These are phyloP conservation scores for Colletotrichum godetiae DNA, from an alignment of 2,329 filamentous ascomycete species.

Conservation along the genomic window DNA sequence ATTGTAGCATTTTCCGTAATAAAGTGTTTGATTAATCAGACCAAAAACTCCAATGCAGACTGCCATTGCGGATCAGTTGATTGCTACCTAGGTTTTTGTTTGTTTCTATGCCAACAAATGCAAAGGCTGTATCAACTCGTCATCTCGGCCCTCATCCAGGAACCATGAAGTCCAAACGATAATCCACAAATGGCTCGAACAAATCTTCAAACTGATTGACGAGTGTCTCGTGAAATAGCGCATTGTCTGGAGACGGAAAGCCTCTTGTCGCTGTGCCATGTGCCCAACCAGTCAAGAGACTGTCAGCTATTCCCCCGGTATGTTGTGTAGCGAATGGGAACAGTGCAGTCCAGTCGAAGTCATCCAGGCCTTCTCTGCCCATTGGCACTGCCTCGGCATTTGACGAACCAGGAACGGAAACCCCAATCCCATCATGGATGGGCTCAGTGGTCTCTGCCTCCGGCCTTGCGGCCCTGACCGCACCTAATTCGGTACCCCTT, in stretches of 20 bases:
- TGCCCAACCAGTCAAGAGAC: slow-evolving; percentile 39
- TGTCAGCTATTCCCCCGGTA: slow-evolving; percentile 44
- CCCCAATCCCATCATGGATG: background rate
- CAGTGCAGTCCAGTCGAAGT: slow-evolving; percentile 47
- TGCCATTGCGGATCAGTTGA: no score
- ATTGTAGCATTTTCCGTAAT: background rate
- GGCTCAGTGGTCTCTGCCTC: background rate
- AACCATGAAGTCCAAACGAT: slow-evolving; percentile 32
- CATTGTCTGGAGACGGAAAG: slow-evolving; percentile 37
- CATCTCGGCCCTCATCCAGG: background rate
- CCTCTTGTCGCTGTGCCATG: slow-evolving; percentile 36
- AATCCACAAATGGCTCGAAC: slow-evolving; percentile 33
- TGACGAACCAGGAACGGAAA: background rate
- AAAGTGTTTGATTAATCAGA: background rate
- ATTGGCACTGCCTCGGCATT: background rate
- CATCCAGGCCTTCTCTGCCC: background rate
- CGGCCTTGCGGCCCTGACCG: background rate
- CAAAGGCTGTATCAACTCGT: background rate
- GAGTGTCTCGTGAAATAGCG: slow-evolving; percentile 39
- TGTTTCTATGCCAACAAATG: background rate
- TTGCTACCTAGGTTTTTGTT: no score
- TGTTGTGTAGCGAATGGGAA: slow-evolving; percentile 48
- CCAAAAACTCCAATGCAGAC: no score
- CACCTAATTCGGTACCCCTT: slow-evolving; percentile 15
- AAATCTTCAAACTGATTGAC: slow-evolving; percentile 41